Base-by-base conservation (phyloP, 768 basidiomycete genomes). In the Kwoniella heveanensis region DNA sequence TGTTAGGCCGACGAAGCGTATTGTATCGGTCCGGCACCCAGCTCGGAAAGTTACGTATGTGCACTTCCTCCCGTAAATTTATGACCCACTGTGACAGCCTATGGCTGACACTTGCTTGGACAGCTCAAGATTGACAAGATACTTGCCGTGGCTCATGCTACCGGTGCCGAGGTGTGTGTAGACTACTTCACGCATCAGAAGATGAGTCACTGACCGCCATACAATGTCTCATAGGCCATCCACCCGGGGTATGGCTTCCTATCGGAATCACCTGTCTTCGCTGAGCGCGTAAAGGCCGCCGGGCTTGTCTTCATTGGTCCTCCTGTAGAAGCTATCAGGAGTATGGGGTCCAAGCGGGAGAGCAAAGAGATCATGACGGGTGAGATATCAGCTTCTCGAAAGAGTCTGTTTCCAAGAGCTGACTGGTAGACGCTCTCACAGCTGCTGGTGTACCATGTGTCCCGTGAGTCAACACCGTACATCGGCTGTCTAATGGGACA, bases 331-430 rank as follows among this genome's bases (percentile, higher is more conserved):
- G 92, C 94, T 29, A 97, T 97, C 66, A 81, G 89, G 15, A 90
- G 88, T 72, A 97, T 96, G 94, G 94, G 93, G 1, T 93, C 91
- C 0, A 96, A 97, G 83, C 91, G 92, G 90, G 92, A 94, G 83
- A 93, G 91, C 39, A 97, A 97, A 83, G 92, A 90, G 63, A 95
- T 95, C 73, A 94, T 95, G 92, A 84, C 85, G 19, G 83, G 89
- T 90, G 81, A 44, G 84, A 48, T 36, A 25, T 50, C 6, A 3
- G 17, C 52, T 10, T 22, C 5, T 17, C 1, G 15, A 25, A 12
- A 48, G n/a, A 53, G 57, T 24, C 54, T 17, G 25, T 22, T 29
- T 17, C 48, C 19, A 19, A 24, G 21, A 39, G 57, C 57, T 60
- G 56, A 73, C 67, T 71, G 46, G 64, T 27, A 26, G 2, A 1